phyloP scores from a whole-genome alignment of 306 rosid species.

The Lathyrus oleraceus region DNA sequence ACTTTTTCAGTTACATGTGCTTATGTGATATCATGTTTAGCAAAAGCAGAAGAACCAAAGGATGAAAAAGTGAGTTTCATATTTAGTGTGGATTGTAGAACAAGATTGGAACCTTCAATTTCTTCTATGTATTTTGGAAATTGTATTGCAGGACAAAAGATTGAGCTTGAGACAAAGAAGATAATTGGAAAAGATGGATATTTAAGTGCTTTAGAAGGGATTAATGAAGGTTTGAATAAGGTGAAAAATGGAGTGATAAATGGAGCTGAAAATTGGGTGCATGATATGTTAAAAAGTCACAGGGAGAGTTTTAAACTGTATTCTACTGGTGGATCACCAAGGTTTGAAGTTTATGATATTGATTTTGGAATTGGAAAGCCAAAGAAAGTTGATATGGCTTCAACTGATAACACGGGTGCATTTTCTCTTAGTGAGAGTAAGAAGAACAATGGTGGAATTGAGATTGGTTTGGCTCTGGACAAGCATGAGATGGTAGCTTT shows the following conservation, averaged over 20 bases:
- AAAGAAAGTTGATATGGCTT: slow-evolving; percentile 45
- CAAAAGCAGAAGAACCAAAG: slow-evolving; percentile 33
- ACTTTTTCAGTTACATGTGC: slow-evolving; percentile 45
- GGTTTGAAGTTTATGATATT: slow-evolving; percentile 43
- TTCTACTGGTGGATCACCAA: slow-evolving; percentile 49
- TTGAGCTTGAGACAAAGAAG: background rate
- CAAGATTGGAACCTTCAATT: slow-evolving; percentile 38
- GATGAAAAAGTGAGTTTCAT: background rate
- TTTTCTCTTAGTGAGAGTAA: slow-evolving; percentile 36
- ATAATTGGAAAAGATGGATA: slow-evolving; percentile 30
- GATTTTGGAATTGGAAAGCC: slow-evolving; percentile 50
- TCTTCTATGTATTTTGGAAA: slow-evolving; percentile 49
- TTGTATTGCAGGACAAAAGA: slow-evolving; percentile 10
- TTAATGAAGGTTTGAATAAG: slow-evolving; percentile 25
- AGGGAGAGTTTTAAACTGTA: background rate
- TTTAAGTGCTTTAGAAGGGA: slow-evolving; percentile 11
- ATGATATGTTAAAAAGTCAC: background rate
- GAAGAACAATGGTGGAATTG: slow-evolving; percentile 35
- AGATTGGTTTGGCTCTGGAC: slow-evolving; percentile 35
- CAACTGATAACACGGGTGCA: slow-evolving; percentile 33
- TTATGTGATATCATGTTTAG: slow-evolving; percentile 33
- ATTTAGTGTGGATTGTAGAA: slow-evolving; percentile 37
- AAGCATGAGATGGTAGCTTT: slow-evolving; percentile 33
- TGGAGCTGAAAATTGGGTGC: slow-evolving; percentile 17
- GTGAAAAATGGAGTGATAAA: slow-evolving; percentile 23